A percentile compares a stretch with the other conserved stretches of the same genome.
phyloP scores from a whole-genome alignment of 2,329 filamentous ascomycete genomes.

The Fusarium palustre region DNA sequence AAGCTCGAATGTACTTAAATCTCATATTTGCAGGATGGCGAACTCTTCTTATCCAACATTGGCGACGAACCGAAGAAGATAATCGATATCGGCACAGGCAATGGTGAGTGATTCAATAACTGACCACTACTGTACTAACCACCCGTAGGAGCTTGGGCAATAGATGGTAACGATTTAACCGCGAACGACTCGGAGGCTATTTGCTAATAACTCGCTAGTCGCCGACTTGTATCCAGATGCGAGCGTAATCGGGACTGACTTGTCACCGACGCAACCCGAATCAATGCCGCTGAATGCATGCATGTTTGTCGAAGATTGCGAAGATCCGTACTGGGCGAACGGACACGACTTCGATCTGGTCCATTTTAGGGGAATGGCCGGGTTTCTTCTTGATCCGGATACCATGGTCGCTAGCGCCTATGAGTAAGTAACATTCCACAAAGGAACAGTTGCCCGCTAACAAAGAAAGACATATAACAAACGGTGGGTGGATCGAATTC shows the following conservation, averaged over 20 bases:
- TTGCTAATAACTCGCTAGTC: conserved; percentile 45
- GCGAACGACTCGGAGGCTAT: neutral
- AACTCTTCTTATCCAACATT: conserved; percentile 56
- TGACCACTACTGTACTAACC: conserved; percentile 12
- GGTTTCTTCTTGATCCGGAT: conserved; percentile 62
- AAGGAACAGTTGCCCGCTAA: conserved; percentile 4
- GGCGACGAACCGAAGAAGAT: conserved; percentile 56
- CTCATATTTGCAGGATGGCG: conserved; percentile 48
- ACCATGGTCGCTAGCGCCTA: conserved; percentile 58
- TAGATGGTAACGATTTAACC: conserved; percentile 54
- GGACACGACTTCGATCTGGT: conserved; percentile 68
- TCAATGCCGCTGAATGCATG: conserved; percentile 69
- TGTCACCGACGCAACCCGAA: conserved; percentile 60
- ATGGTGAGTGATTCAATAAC: conserved; percentile 49
- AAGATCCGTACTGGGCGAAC: conserved; percentile 66
- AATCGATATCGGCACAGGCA: conserved; percentile 63
- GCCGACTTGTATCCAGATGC: conserved; percentile 58
- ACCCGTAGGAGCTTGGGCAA: conserved; percentile 62
- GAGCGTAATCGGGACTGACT: conserved; percentile 56
- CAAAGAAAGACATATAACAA: conserved; percentile 53
- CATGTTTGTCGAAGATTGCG: conserved; percentile 72
- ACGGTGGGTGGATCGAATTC: conserved; percentile 65
- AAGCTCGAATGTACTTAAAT: conserved; percentile 4
- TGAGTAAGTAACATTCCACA: conserved; percentile 43
- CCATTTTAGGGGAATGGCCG: conserved; percentile 63